A percentile compares a stretch with the other conserved stretches of the same genome.
These are phyloP conservation scores for Yamagishiella unicocca DNA, from an alignment of 139 green algal genomes.

Conservation along the genomic window DNA sequence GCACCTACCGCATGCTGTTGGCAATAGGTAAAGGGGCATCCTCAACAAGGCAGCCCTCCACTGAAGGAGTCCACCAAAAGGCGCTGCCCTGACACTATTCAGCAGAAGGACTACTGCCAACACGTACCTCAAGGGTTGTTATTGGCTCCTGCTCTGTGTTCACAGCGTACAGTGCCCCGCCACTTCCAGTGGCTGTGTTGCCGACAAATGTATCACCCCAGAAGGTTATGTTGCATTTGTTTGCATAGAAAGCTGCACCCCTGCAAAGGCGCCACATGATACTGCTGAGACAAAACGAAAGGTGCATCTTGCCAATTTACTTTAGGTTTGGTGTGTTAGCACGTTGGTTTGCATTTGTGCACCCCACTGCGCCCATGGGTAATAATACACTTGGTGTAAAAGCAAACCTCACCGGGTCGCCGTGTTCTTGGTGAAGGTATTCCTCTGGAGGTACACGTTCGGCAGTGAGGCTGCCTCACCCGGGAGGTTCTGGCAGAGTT, in stretches of 20 bases:
- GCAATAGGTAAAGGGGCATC: too few species aligned
- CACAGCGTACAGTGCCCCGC: neutral
- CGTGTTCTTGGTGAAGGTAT: neutral
- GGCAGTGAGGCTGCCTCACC: neutral
- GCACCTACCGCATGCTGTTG: too few species aligned
- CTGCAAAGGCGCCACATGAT: too few species aligned
- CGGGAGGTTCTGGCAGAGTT: neutral
- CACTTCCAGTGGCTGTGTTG: neutral
- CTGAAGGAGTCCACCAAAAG: too few species aligned
- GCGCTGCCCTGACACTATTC: too few species aligned
- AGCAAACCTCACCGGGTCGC: neutral
- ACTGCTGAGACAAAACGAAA: too few species aligned
- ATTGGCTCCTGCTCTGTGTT: neutral
- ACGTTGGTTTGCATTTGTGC: too few species aligned
- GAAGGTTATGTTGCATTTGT: neutral
- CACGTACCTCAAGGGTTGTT: neutral
- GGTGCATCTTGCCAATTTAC: too few species aligned
- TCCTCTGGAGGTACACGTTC: neutral
- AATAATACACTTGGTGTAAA: too few species aligned
- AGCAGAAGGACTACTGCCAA: neutral
- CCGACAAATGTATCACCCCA: neutral
- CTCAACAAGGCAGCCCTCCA: too few species aligned
- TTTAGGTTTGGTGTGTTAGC: too few species aligned
- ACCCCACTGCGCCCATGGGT: too few species aligned
- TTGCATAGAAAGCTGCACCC: neutral